Base-by-base conservation (phyloP, 148 eudicot genomes). In the Persicaria tinctoria region DNA sequence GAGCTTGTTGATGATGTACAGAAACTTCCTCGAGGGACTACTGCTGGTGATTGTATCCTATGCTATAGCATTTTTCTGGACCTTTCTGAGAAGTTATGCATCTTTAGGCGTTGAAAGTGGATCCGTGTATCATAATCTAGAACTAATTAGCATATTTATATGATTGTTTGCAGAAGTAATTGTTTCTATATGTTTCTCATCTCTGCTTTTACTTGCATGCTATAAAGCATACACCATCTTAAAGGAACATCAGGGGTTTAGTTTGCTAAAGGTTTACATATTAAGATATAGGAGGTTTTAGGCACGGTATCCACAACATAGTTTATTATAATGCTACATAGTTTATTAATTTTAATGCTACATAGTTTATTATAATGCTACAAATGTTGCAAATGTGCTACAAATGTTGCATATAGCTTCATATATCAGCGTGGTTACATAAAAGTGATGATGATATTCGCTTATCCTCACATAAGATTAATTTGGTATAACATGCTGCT, bases 21-120 rank as follows among this genome's bases (percentile, higher is more conserved):
- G 75, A 76, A 85, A 75, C 85, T 95, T 86, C 97, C 97, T 73
- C 94, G 88, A 73, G 99, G 99, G 84, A 89, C 86, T 41, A 84
- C 83, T 82, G 76, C 86, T 82, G 97, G 97, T 78, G 99, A 95
- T 78, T 95, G 99, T 95, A 95, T 95, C 97, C 89, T 73, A 12
- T 23, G 32, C 41, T 50, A 6, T 48, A 10, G 27, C 44, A 12
- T 1, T 32, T 32, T 32, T 32, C 3, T 50, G 53, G 53, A 50
- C 11, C 12, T 50, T 50, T 50, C 53, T 50, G 53, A 50, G 12
- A 9, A 50, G 6, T 8, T 50, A 12, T 9, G 53, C 53, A 50
- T 50, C 12, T 12, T 50, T 50, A 7, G 53, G 53, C 3, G 12
- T 50, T 50, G 53, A 50, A 32, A 20, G 38, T 66, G 70, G 68